Evolutionary conservation across 179 eudicot genomes (phyloP).

Genomic region (Carnegiea gigantea): DNA sequence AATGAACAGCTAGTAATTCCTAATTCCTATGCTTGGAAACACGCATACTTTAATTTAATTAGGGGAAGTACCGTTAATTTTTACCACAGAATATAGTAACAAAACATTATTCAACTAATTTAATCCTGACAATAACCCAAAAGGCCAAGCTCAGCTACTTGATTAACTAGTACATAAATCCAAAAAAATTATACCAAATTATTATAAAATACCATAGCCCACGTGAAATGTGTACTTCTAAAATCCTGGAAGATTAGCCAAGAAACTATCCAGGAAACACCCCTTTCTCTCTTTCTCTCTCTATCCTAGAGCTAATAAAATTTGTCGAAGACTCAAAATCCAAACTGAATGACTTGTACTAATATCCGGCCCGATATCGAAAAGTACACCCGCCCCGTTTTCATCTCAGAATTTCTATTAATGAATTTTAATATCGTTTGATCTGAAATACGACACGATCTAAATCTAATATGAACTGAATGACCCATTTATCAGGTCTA

Average conservation of each 20-base stretch:
- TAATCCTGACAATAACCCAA: background rate
- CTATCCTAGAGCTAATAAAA: background rate
- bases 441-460: too few relatives aligned
- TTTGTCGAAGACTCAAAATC: too few relatives aligned
- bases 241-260: conserved; percentile 28
- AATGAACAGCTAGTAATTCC: background rate
- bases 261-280: conserved; percentile 31
- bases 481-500: too few relatives aligned
- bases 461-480: too few relatives aligned
- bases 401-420: too few relatives aligned
- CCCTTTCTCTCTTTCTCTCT: background rate
- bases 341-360: too few relatives aligned
- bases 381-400: too few relatives aligned
- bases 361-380: too few relatives aligned
- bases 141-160: background rate
- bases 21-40: background rate
- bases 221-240: conserved; percentile 31
- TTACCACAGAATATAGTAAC: background rate
- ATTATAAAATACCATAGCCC: conserved; percentile 20
- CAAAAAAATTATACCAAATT: conserved; percentile 24
- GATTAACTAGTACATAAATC: background rate
- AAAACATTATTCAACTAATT: background rate
- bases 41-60: background rate
- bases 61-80: background rate
- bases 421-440: too few relatives aligned